Conservation (phyloP, 352 stramenopile genomes). For the Pythium coloratum region DNA sequence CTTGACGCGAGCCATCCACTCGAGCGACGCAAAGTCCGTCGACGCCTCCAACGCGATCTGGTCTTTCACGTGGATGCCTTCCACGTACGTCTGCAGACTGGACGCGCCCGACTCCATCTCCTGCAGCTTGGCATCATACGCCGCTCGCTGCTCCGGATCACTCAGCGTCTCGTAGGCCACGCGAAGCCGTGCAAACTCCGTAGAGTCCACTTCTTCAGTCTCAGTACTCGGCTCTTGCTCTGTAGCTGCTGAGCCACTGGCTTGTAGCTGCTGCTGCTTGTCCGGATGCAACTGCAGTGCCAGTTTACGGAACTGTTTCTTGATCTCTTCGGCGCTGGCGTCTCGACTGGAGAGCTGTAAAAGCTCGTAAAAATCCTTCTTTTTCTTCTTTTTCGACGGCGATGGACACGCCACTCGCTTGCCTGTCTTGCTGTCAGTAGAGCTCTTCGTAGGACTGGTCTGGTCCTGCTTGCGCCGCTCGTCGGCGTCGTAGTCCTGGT, state of each 20-base stretch:
- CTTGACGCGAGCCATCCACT: conserved; percentile 83
- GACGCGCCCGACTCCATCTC: conserved; percentile 16
- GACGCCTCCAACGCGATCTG: conserved; percentile 68
- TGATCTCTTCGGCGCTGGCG: conserved; percentile 48
- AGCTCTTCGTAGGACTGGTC: neutral
- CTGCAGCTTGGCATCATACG: conserved; percentile 58
- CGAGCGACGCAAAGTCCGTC: conserved; percentile 73
- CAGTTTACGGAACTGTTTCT: conserved; percentile 67
- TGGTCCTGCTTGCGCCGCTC: conserved; percentile 25
- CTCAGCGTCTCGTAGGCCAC: conserved; percentile 78
- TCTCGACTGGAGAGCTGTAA: conserved; percentile 36
- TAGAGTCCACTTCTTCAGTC: conserved; percentile 26
- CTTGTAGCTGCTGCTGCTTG: conserved; percentile 40
- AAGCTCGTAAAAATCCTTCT: conserved; percentile 70
- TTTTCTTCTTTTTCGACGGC: conserved; percentile 27
- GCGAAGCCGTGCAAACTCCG: conserved; percentile 62
- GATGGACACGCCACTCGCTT: conserved; percentile 7
- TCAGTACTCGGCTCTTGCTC: conserved; percentile 8
- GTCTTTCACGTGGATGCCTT: conserved; percentile 45
- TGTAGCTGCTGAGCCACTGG: neutral
- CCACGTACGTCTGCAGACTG: conserved; percentile 9
- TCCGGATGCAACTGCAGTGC: conserved; percentile 70
- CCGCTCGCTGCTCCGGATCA: conserved; percentile 46
- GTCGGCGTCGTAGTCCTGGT: conserved; percentile 48
- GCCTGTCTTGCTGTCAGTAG: conserved; percentile 9